Evolutionary conservation across 163 green algal genomes (phyloP), one percentile per base, ranked within the genome.

Genomic region (Coccomyxa subellipsoidea): DNA sequence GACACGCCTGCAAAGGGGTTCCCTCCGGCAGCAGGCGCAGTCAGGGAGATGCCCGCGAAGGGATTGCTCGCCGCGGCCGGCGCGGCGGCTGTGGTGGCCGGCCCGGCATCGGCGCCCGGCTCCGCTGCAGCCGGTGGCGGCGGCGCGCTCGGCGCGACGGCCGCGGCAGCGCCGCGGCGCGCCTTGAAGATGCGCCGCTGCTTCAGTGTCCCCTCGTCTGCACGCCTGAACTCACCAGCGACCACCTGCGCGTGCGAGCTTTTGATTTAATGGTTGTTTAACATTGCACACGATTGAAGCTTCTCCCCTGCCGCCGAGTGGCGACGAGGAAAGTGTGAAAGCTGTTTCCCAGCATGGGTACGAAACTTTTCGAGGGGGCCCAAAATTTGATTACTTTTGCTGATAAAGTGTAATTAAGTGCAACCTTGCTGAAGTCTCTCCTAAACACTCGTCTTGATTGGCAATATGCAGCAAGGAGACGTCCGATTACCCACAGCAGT

Each of bases 171-270:
- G 38, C 47, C 80, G 25, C 91, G 84, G 23, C 88, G 78, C 0
- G 84, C 90, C 31, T 77, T 81, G 15, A 94, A 38, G 39, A 94
- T 92, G 40, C 89, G 91, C 18, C 91, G 84, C 29, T 85, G 77
- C 75, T 86, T 89, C 69, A 94, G 77, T 39, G 90, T 88, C 18
- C 87, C 86, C 38, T 91, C 83, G 23, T 81, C 82, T 38, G 91
- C 91, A 10, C 85, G 85, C 10, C 81, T 79, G 82, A 93, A 93
- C 53, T 80, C 47, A 18, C 82, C 78, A 25, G 54, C 38, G 4
- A 76, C 39, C 27, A 72, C 79, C 35, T 36, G 54, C 66, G 77
- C 31, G 34, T 27, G 5, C 21, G 47, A 59, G n/a, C n/a, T n/a
- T n/a, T n/a, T n/a, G n/a, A 59, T 27, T 18, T 27, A 59, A 12